Conservation (phyloP, 2,329 filamentous ascomycete species). For the Colletotrichum sp. region DNA sequence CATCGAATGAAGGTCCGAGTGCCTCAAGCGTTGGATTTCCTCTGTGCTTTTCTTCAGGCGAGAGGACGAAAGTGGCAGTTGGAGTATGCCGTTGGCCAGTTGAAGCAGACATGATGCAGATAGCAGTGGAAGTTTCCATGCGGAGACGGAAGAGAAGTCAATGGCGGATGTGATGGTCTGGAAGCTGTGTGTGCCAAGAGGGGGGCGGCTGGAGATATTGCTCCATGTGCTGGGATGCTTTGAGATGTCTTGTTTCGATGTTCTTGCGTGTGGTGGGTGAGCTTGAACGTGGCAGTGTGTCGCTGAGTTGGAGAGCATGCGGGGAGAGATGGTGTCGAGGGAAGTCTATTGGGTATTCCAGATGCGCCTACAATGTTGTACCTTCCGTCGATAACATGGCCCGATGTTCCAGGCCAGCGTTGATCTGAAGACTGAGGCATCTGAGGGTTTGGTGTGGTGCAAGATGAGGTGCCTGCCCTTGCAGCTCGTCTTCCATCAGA, state of each 20-base stretch:
- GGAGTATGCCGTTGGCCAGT: not conserved
- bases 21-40: constrained; percentile 7
- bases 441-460: not conserved
- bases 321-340: not conserved
- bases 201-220: not conserved
- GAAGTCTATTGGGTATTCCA: not conserved
- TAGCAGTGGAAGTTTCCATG: constrained; percentile 2
- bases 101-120: constrained; percentile 7
- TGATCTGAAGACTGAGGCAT: not conserved
- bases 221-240: not conserved
- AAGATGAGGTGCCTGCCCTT: not conserved
- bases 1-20: constrained; percentile 8
- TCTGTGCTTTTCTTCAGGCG: constrained; percentile 11
- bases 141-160: not conserved
- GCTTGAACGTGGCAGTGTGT: not conserved
- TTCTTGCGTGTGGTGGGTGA: not conserved
- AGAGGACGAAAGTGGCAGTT: not conserved
- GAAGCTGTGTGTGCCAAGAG: not conserved
- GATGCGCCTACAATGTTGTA: not conserved
- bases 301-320: not conserved
- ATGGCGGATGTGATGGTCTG: not conserved
- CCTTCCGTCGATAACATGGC: not conserved
- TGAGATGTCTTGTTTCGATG: not conserved
- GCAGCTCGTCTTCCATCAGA: not conserved
- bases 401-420: not conserved